These are phyloP conservation scores for Backusella psychrophila DNA, from an alignment of 192 early-diverging fungal species.

Conservation along the genomic window DNA sequence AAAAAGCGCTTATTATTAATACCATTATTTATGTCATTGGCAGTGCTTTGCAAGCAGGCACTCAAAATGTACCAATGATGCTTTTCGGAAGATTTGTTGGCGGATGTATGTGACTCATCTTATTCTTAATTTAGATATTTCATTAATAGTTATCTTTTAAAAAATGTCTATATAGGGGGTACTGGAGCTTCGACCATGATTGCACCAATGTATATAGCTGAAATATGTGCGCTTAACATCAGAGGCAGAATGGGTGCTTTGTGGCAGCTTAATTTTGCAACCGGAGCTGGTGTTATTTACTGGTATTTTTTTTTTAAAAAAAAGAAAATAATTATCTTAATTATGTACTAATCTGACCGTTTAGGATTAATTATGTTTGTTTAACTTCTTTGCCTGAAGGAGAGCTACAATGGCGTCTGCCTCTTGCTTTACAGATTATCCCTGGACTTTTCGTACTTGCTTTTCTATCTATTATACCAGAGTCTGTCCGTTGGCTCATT, in stretches of 20 bases:
- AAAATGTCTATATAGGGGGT: not conserved
- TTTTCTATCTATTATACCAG: not conserved
- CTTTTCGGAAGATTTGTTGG: constrained; percentile 5
- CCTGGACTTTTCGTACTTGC: constrained; percentile 9
- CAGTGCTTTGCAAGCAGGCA: constrained; percentile 1
- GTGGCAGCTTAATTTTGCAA: constrained; percentile 1
- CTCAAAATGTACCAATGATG: constrained; percentile 7
- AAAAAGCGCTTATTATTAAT: not conserved
- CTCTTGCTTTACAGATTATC: constrained; percentile 20
- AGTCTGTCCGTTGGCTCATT: constrained; percentile 4
- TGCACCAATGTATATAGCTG: constrained; percentile 10
- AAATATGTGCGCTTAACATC: not conserved
- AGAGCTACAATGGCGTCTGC: constrained; percentile 13
- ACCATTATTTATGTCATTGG: constrained; percentile 1
- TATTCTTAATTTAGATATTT: not conserved
- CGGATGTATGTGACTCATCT: constrained; percentile 5
- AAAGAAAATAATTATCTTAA: not conserved
- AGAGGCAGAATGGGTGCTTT: constrained; percentile 14
- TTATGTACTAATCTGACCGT: not conserved
- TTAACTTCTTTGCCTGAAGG: not conserved
- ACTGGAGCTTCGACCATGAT: constrained; percentile 1
- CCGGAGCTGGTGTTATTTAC: not conserved
- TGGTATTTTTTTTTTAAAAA: not conserved
- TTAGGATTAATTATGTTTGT: constrained; percentile 8
- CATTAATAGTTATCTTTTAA: not conserved